Percentiles rank a stretch among this genome's conserved stretches.
These are phyloP conservation scores for Lycium ferocissimum DNA, from an alignment of 257 asterid genomes.

Conservation along the genomic window DNA sequence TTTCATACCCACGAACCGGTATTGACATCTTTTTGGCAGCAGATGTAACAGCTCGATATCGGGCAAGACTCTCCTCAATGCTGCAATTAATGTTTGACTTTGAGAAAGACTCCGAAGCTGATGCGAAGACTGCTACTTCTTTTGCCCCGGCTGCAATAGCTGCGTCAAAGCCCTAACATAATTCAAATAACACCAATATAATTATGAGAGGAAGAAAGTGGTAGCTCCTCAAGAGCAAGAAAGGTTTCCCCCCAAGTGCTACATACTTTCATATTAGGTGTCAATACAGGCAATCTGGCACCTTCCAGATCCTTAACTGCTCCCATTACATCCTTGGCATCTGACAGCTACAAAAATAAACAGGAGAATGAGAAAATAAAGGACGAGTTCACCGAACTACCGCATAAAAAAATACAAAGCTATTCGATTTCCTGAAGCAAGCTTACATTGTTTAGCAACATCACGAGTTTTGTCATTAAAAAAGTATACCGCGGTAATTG, in stretches of 20 bases:
- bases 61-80: constrained; percentile 86
- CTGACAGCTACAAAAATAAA: constrained; percentile 67
- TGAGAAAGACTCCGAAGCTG: constrained; percentile 97
- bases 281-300: constrained; percentile 80
- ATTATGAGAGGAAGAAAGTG: neutral
- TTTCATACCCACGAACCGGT: constrained; percentile 87
- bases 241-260: neutral
- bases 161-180: constrained; percentile 80
- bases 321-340: constrained; percentile 90
- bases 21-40: constrained; percentile 84
- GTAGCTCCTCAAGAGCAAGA: neutral
- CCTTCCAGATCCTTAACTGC: constrained; percentile 76
- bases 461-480: neutral
- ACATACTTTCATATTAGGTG: constrained; percentile 85
- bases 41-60: constrained; percentile 73
- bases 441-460: neutral
- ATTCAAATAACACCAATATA: constrained; percentile 18
- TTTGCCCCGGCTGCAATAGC: constrained; percentile 96
- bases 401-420: neutral
- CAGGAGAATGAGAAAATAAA: constrained; percentile 30
- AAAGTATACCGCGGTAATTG: neutral
- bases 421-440: neutral
- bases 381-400: constrained; percentile 12
- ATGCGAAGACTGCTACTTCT: constrained; percentile 91
- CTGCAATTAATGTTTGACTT: constrained; percentile 89